These are phyloP conservation scores for Zanthoxylum bungeanum DNA, from an alignment of 345 rosid genomes.

Conservation along the genomic window DNA sequence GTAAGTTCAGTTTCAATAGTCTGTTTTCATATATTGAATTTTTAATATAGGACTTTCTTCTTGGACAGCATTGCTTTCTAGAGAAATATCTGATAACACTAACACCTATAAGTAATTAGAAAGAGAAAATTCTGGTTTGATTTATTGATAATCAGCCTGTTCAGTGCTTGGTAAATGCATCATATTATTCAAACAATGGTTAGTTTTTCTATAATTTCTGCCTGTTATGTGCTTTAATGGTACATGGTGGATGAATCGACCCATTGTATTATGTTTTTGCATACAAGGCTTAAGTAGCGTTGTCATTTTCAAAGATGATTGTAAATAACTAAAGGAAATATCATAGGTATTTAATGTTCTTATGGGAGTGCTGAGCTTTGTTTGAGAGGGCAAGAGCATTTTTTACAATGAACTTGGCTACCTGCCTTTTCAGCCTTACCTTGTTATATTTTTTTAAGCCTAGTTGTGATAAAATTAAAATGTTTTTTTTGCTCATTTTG, in stretches of 20 bases:
- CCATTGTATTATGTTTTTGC: neutral
- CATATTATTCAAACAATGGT: neutral
- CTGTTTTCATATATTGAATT: slow-evolving; percentile 14
- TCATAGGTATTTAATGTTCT: neutral
- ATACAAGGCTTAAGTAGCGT: neutral
- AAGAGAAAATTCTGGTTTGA: neutral
- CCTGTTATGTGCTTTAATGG: neutral
- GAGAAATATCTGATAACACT: neutral
- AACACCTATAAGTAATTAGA: neutral
- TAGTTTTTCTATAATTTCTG: neutral
- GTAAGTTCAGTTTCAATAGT: slow-evolving; percentile 39
- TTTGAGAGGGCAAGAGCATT: neutral
- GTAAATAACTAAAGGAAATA: neutral
- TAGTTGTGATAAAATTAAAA: too few species aligned
- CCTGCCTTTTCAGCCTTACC: neutral
- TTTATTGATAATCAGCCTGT: neutral
- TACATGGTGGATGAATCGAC: neutral
- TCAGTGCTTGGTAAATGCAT: neutral
- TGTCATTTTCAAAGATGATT: neutral
- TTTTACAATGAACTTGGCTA: neutral
- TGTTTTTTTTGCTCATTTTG: neutral
- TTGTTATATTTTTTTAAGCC: too few species aligned
- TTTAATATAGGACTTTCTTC: neutral
- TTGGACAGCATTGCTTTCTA: neutral
- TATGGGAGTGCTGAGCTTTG: neutral